Conservation (phyloP, 2,329 filamentous ascomycete genomes). For the Colletotrichum chlorophyti region DNA sequence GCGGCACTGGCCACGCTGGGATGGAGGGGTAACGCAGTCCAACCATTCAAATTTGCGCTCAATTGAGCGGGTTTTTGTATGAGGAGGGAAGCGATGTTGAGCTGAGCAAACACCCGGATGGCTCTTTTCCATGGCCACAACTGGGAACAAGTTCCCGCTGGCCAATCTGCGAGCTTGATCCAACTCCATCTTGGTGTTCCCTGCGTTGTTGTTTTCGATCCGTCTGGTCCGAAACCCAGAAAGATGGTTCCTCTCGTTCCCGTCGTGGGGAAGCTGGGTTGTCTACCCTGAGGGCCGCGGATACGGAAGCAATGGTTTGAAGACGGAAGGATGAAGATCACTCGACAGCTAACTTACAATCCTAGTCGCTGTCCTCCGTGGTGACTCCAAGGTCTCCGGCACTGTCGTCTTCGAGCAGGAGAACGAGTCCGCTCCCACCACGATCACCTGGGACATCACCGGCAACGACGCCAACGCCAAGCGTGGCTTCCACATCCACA, state of each 20-base stretch:
- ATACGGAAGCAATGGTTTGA: not conserved
- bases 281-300: not conserved
- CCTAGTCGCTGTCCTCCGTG: constrained; percentile 93
- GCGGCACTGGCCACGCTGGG: constrained; percentile 18
- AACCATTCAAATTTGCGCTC: constrained; percentile 45
- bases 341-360: constrained; percentile 23
- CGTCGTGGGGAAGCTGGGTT: constrained; percentile 17
- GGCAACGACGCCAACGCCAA: constrained; percentile 94
- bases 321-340: constrained; percentile 32
- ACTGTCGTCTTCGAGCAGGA: constrained; percentile 95
- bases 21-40: constrained; percentile 38
- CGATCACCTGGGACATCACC: constrained; percentile 88
- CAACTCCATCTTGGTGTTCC: constrained; percentile 13
- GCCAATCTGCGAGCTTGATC: constrained; percentile 21
- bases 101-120: constrained; percentile 39
- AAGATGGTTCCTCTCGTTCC: constrained; percentile 9
- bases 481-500: constrained; percentile 98
- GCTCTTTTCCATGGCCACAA: constrained; percentile 29
- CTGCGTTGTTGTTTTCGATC: constrained; percentile 10
- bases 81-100: constrained; percentile 33
- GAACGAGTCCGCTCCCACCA: constrained; percentile 81
- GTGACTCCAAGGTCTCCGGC: constrained; percentile 94
- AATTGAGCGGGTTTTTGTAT: constrained; percentile 65
- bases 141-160: constrained; percentile 8
- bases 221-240: constrained; percentile 4